Base-by-base conservation (phyloP, 148 eudicot genomes). In the Persicaria maculosa region DNA sequence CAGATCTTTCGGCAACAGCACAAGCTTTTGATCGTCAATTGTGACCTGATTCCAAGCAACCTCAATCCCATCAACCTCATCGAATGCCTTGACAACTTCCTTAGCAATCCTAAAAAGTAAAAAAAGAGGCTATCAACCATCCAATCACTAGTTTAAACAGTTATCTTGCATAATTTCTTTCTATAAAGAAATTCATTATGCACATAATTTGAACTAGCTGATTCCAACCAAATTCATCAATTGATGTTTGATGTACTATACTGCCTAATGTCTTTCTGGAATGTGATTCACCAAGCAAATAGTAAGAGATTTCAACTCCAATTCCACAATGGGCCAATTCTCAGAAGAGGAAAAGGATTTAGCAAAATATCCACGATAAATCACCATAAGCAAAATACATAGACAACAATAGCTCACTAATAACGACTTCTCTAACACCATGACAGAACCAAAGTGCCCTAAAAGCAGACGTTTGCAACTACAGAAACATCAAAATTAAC, bases 371-470 rank as follows among this genome's bases (percentile, higher is more conserved):
- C 7, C 45, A 62, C 3, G 12, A 31, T 0, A 55, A 17, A 57
- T 57, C 20, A 4, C 16, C 22, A 57, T 17, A 57, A 57, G 9
- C 2, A 57, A 19, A 7, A 61, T 14, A 61, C 10, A 64, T 64
- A 64, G 68, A 64, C 45, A 64, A 7, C 7, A 59, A 59, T 59
- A 59, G 65, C 14, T 59, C 65, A 2, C 4, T 20, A 40, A 64
- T 36, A 64, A 64, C n/a, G 68, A 31, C 68, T 64, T 31, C 16
- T 64, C 68, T 36, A 64, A 44, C 45, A 14, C 68, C 68, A 64
- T 64, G 68, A 64, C 44, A 64, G 68, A 64, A 36, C 65, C 65
- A 59, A 20, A 59, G 65, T 7, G 36, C 68, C 68, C 36, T 31
- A 16, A 55, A 55, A 54, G 5, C 0, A 55, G 4, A 55, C 22